Evolutionary conservation across 306 rosid species (phyloP).

Genomic region (Abrus precatorius): DNA sequence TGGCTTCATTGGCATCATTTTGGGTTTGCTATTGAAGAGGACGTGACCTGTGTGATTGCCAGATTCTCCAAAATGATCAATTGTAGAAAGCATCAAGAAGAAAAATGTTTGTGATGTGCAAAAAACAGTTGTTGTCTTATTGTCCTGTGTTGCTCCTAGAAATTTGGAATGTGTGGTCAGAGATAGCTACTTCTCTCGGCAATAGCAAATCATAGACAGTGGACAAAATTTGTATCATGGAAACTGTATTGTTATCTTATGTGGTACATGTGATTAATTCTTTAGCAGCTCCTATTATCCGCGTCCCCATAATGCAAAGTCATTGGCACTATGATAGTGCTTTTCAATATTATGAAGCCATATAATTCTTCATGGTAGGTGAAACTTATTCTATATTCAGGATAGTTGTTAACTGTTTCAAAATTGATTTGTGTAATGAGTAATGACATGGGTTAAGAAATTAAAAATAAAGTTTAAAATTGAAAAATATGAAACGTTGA

Average conservation of each 20-base stretch:
- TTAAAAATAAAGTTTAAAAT: no score
- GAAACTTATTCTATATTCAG: neutral
- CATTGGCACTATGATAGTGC: neutral
- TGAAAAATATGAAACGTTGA: no score
- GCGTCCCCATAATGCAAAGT: neutral
- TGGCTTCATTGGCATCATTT: slow-evolving; percentile 76
- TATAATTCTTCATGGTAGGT: neutral
- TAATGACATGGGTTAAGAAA: no score
- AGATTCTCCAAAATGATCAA: slow-evolving; percentile 30
- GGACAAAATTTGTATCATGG: slow-evolving; percentile 45
- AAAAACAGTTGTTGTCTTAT: slow-evolving; percentile 50
- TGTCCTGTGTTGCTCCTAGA: slow-evolving; percentile 49
- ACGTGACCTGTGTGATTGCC: slow-evolving; percentile 55
- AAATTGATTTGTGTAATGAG: no score
- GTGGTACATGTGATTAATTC: slow-evolving; percentile 36
- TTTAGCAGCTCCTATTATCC: neutral
- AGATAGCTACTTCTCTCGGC: slow-evolving; percentile 44
- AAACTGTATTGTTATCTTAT: slow-evolving; percentile 38
- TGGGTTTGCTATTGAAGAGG: slow-evolving; percentile 84
- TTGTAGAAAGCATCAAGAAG: slow-evolving; percentile 62
- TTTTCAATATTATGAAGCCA: neutral
- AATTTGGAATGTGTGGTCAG: slow-evolving; percentile 52
- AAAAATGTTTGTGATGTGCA: slow-evolving; percentile 49
- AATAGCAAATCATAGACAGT: slow-evolving; percentile 50
- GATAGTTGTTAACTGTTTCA: no score